Evolutionary conservation across 176 grass and related monocot genomes (phyloP).

Genomic region (Juncus inflexus): DNA sequence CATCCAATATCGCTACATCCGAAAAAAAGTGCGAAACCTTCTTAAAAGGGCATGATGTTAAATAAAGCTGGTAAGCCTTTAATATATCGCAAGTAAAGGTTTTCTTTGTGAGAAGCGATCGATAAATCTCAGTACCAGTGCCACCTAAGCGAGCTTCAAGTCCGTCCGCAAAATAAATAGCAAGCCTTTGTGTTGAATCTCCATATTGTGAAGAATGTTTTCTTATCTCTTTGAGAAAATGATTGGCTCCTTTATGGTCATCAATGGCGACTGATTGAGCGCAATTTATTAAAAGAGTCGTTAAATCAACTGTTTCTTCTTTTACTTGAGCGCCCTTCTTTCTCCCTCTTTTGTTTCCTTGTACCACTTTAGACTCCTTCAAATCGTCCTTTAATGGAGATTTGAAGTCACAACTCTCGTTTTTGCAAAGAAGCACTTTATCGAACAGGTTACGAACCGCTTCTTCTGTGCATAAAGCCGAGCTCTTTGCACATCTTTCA

Average conservation of each 20-base stretch:
- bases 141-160: slow-evolving; percentile 8
- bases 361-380: not conserved
- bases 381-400: not conserved
- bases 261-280: slow-evolving; percentile 3
- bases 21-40: slow-evolving; percentile 24
- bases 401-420: slow-evolving; percentile 18
- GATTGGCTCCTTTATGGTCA: not conserved
- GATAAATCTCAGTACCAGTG: slow-evolving; percentile 6
- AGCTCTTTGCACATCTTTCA: slow-evolving; percentile 6
- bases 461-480: slow-evolving; percentile 15
- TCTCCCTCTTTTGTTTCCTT: slow-evolving; percentile 17
- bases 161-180: slow-evolving; percentile 11
- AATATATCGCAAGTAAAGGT: slow-evolving; percentile 26
- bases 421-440: slow-evolving; percentile 20
- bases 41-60: slow-evolving; percentile 19
- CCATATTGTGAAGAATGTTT: slow-evolving; percentile 13
- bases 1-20: slow-evolving; percentile 1
- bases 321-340: slow-evolving; percentile 11
- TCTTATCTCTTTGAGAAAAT: slow-evolving; percentile 9
- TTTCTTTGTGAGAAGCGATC: slow-evolving; percentile 1
- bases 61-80: slow-evolving; percentile 24
- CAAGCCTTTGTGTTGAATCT: not conserved
- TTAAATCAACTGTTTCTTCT: slow-evolving; percentile 8
- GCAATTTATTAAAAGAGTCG: slow-evolving; percentile 10
- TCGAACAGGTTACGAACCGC: slow-evolving; percentile 12